Percentiles rank a stretch among this genome's conserved stretches.
Conservation (phyloP, 352 stramenopile species). For the Phytopythium boreale region DNA sequence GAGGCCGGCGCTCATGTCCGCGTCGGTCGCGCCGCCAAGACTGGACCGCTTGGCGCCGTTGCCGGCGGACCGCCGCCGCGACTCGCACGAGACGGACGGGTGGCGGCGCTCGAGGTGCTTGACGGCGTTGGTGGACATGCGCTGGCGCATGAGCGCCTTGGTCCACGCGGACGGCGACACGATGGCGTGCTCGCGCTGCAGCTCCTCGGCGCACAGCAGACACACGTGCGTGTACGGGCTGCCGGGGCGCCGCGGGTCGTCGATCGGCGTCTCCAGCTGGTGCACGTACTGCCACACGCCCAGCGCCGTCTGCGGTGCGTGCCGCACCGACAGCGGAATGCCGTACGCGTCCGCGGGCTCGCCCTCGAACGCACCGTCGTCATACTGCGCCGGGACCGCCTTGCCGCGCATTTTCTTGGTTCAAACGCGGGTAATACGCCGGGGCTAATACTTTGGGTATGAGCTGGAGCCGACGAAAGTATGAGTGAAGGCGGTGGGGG, state of each 20-base stretch:
- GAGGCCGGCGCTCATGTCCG: neutral
- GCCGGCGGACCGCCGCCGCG: conserved; percentile 5
- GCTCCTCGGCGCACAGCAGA: conserved; percentile 19
- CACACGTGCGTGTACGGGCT: conserved; percentile 33
- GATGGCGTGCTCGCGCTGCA: conserved; percentile 4
- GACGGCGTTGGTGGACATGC: conserved; percentile 39
- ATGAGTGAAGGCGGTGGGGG: no score
- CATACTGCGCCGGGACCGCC: neutral
- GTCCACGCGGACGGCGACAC: conserved; percentile 17
- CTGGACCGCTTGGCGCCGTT: neutral
- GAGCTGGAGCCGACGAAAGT: neutral
- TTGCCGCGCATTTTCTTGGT: neutral
- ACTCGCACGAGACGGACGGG: conserved; percentile 19
- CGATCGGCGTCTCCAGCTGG: conserved; percentile 16
- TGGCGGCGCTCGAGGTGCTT: conserved; percentile 30
- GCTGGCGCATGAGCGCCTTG: conserved; percentile 29
- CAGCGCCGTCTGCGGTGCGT: conserved; percentile 25
- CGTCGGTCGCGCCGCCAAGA: neutral
- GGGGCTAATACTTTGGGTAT: neutral
- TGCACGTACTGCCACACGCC: conserved; percentile 40
- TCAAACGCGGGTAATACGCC: neutral
- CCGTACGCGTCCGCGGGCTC: conserved; percentile 13
- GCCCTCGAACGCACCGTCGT: neutral
- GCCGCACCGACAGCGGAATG: conserved; percentile 19
- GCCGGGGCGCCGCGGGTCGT: conserved; percentile 15